Evolutionary conservation across 257 asterid species (phyloP).

Genomic region (Phtheirospermum japonicum): DNA sequence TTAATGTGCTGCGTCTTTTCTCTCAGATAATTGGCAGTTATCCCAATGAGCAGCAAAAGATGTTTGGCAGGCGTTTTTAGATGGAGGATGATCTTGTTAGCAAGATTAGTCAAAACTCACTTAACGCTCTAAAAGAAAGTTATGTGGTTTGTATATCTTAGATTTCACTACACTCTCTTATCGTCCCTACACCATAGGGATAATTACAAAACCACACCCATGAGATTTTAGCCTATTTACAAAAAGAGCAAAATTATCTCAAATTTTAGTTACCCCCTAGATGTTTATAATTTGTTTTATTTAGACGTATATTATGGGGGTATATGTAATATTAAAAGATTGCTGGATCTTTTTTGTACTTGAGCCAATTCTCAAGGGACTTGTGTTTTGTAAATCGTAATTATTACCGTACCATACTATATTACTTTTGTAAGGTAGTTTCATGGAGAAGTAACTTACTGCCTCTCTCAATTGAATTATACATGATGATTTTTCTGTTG

Average conservation of each 20-base stretch:
- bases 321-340: not conserved
- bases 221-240: not conserved
- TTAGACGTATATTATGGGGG: too few relatives aligned
- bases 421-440: not conserved
- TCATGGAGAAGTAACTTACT: not conserved
- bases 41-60: conserved; percentile 88
- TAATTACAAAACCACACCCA: not conserved
- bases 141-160: too few relatives aligned
- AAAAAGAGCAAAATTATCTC: not conserved
- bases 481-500: conserved; percentile 73
- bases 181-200: too few relatives aligned
- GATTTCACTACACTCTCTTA: too few relatives aligned
- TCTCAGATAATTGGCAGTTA: too few relatives aligned
- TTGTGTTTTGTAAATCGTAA: too few relatives aligned
- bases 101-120: conserved; percentile 79
- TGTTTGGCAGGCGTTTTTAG: conserved; percentile 94
- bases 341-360: not conserved
- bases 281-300: too few relatives aligned
- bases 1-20: too few relatives aligned
- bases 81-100: conserved; percentile 95
- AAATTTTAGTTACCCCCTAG: not conserved
- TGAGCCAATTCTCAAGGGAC: not conserved
- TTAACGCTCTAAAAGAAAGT: too few relatives aligned
- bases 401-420: not conserved
- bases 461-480: conserved; percentile 11